Conservation (phyloP, 192 early-diverging fungal genomes). For the Mortierella alpina region DNA sequence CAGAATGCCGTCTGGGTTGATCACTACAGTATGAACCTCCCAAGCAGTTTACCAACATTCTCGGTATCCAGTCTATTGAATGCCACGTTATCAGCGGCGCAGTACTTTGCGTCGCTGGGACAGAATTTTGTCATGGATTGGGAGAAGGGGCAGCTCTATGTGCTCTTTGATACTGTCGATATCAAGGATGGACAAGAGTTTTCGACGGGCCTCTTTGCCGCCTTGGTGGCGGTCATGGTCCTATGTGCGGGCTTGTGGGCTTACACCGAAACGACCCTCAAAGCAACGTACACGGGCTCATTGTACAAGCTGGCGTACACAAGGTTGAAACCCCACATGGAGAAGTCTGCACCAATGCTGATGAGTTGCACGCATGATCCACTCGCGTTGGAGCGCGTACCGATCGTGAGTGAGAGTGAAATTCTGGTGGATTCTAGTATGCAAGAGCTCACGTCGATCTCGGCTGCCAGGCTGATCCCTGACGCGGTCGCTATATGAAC, state of each 20-base stretch:
- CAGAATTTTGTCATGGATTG: conserved; percentile 20
- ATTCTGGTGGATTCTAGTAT: too few species aligned
- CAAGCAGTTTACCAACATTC: background rate
- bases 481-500: too few species aligned
- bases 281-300: background rate
- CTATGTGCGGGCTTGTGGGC: conserved; percentile 1
- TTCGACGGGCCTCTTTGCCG: background rate
- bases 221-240: background rate
- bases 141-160: background rate
- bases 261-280: background rate
- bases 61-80: background rate
- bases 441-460: too few species aligned
- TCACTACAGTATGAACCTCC: background rate
- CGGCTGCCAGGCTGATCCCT: too few species aligned
- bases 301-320: conserved; percentile 5
- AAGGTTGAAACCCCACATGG: background rate
- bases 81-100: background rate
- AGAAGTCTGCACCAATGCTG: background rate
- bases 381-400: background rate
- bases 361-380: background rate
- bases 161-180: conserved; percentile 14
- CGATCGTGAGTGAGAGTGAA: background rate
- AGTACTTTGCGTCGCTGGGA: conserved; percentile 3
- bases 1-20: background rate
- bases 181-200: conserved; percentile 7